These are phyloP conservation scores for Phialophora expanda DNA, from an alignment of 2,329 filamentous ascomycete genomes.

Conservation along the genomic window DNA sequence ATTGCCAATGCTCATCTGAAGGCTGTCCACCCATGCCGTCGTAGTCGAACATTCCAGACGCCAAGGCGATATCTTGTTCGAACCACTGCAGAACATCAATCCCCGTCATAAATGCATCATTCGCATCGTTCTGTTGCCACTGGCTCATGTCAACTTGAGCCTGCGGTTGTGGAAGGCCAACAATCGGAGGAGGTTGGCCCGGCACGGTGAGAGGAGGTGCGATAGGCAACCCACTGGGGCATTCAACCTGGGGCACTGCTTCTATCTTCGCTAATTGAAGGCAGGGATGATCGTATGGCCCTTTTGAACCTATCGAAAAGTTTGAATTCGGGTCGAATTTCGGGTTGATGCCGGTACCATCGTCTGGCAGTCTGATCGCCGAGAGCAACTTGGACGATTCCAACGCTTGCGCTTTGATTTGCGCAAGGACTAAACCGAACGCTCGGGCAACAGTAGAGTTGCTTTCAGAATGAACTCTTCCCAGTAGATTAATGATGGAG, in stretches of 20 bases:
- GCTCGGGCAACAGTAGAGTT: slow-evolving; percentile 27
- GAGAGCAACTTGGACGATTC: slow-evolving; percentile 20
- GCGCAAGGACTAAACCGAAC: slow-evolving; percentile 28
- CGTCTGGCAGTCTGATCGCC: neutral
- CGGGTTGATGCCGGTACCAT: neutral
- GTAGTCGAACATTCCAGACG: slow-evolving; percentile 15
- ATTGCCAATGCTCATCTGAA: neutral
- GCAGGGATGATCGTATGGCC: slow-evolving; percentile 2
- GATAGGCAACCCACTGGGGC: neutral
- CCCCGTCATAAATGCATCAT: slow-evolving; percentile 25
- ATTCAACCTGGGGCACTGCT: neutral
- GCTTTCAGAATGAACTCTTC: slow-evolving; percentile 44
- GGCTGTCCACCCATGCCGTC: slow-evolving; percentile 2
- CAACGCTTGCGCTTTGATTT: slow-evolving; percentile 28
- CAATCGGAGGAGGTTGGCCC: neutral
- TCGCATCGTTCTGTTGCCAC: slow-evolving; percentile 15
- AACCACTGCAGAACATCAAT: slow-evolving; percentile 32
- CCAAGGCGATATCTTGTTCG: slow-evolving; percentile 30
- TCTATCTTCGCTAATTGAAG: neutral
- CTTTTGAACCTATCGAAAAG: neutral
- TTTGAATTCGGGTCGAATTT: neutral
- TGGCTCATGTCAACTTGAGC: slow-evolving; percentile 1
- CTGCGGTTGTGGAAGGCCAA: neutral
- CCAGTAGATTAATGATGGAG: slow-evolving; percentile 69
- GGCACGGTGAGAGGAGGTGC: neutral